A percentile compares a stretch with the other conserved stretches of the same genome.
phyloP scores from a whole-genome alignment of 2,329 filamentous ascomycete species.

The Fonsecaea erecta region DNA sequence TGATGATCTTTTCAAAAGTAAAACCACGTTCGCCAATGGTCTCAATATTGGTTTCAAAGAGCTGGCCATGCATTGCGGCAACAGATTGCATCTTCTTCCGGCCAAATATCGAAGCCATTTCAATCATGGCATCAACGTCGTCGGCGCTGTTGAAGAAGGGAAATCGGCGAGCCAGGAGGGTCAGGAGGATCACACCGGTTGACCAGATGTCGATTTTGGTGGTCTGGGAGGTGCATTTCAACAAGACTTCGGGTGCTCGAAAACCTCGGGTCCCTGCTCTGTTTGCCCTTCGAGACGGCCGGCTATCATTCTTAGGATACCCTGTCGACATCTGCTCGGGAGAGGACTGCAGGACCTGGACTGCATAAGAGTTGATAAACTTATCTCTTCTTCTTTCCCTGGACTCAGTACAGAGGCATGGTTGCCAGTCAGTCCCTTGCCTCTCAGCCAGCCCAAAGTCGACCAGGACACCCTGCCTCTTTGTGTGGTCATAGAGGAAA shows the following conservation, averaged over 20 bases:
- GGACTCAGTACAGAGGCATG: constrained; percentile 78
- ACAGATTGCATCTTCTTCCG: constrained; percentile 79
- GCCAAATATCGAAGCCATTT: constrained; percentile 95
- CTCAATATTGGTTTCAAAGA: constrained; percentile 90
- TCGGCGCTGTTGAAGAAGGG: constrained; percentile 99
- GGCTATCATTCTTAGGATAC: constrained; percentile 87
- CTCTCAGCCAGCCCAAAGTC: constrained; percentile 95
- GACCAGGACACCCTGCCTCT: constrained; percentile 86
- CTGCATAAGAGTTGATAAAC: constrained; percentile 38
- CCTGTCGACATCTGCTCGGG: constrained; percentile 56
- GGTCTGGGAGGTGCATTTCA: constrained; percentile 95
- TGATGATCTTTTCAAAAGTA: constrained; percentile 86
- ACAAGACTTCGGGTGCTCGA: constrained; percentile 91
- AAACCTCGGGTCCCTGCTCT: constrained; percentile 94
- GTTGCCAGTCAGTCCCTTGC: constrained; percentile 71
- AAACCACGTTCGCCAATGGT: constrained; percentile 87
- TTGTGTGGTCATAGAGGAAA: constrained; percentile 43
- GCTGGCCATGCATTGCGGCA: constrained; percentile 82
- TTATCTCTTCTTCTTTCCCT: constrained; percentile 63
- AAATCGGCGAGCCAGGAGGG: constrained; percentile 86
- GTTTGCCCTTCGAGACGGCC: constrained; percentile 87
- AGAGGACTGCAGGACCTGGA: constrained; percentile 45
- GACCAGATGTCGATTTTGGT: constrained; percentile 97
- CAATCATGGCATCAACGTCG: constrained; percentile 95
- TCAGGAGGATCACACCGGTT: constrained; percentile 94